Evolutionary conservation across 257 asterid genomes (phyloP).

Genomic region (Solanum acaule): DNA sequence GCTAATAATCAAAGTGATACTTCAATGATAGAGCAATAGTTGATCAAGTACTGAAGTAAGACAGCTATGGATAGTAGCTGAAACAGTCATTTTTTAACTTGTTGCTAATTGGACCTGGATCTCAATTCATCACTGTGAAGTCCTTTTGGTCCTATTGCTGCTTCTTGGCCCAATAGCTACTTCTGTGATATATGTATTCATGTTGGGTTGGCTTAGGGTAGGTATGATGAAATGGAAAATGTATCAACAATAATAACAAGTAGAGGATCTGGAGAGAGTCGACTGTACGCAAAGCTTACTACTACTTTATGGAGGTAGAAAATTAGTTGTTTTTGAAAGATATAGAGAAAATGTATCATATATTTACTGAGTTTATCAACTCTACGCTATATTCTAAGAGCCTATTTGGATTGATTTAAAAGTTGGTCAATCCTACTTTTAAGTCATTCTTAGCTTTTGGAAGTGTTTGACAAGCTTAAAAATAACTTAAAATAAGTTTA

Average conservation of each 20-base stretch:
- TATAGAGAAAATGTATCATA: no score
- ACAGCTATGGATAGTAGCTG: not conserved
- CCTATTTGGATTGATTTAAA: no score
- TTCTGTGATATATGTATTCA: not conserved
- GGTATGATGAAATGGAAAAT: no score
- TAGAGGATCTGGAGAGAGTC: no score
- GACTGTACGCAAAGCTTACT: no score
- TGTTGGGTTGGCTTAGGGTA: not conserved
- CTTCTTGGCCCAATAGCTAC: not conserved
- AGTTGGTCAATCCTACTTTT: no score
- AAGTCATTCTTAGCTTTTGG: no score
- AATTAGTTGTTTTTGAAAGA: not conserved
- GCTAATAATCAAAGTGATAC: not conserved
- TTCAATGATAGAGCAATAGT: not conserved
- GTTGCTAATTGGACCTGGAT: not conserved
- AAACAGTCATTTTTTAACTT: not conserved
- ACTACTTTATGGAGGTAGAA: no score
- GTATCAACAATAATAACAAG: not conserved
- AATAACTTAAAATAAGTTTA: no score
- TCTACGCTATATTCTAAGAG: no score
- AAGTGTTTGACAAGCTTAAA: no score
- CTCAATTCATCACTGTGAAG: not conserved
- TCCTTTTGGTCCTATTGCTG: not conserved
- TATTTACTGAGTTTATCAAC: no score
- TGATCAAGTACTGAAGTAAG: not conserved